phyloP scores from a whole-genome alignment of 768 basidiomycete genomes.

The Lactarius trivialis region DNA sequence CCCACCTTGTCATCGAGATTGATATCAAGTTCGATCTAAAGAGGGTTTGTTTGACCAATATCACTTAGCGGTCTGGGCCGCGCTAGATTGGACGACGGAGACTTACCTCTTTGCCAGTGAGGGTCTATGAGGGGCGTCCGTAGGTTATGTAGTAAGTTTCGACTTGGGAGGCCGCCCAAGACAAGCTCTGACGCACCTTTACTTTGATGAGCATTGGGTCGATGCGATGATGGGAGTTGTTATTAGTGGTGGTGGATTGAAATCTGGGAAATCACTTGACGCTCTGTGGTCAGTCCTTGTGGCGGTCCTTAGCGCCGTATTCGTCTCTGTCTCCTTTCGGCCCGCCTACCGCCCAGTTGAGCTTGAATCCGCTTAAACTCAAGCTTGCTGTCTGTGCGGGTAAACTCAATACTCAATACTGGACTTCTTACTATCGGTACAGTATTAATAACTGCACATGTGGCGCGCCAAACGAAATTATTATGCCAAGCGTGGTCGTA shows the following conservation, averaged over 20 bases:
- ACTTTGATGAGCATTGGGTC: slow-evolving; percentile 78
- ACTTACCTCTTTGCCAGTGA: slow-evolving; percentile 93
- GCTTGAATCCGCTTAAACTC: too few species aligned
- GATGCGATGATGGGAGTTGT: slow-evolving; percentile 5
- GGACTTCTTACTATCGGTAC: background rate
- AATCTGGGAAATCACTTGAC: background rate
- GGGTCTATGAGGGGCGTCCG: slow-evolving; percentile 48
- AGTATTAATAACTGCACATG: too few species aligned
- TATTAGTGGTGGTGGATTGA: slow-evolving; percentile 8
- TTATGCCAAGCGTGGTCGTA: background rate
- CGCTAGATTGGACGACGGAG: slow-evolving; percentile 1
- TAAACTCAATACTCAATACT: background rate
- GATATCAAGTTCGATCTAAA: slow-evolving; percentile 90
- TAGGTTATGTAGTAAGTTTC: background rate
- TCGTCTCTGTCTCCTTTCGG: background rate
- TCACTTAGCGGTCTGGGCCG: background rate
- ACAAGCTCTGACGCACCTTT: slow-evolving; percentile 47
- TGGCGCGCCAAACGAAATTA: background rate
- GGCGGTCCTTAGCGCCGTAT: background rate
- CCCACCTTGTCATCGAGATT: slow-evolving; percentile 80
- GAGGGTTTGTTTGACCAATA: background rate
- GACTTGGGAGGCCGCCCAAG: background rate
- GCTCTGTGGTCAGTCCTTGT: background rate
- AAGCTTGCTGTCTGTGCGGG: too few species aligned
- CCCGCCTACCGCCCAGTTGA: too few species aligned